Percentiles rank a stretch among this genome's conserved stretches.
These are phyloP conservation scores for Astragalus glycyphyllos DNA, from an alignment of 306 rosid genomes.

Conservation along the genomic window DNA sequence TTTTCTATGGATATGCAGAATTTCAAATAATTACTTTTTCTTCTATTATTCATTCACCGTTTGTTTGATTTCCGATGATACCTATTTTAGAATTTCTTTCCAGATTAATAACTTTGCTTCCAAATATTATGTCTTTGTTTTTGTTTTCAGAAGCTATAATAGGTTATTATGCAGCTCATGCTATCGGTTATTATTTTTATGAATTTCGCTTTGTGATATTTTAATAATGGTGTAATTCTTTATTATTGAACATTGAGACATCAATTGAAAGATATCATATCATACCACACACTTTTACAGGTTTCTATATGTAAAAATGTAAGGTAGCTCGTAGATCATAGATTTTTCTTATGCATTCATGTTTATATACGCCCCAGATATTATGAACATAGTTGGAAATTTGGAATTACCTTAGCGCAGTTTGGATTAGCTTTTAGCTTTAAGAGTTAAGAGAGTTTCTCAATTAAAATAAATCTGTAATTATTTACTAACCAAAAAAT, in stretches of 20 bases:
- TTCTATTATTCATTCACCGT: not conserved
- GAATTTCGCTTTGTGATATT: constrained; percentile 1
- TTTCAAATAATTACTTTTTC: not conserved
- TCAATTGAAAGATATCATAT: constrained; percentile 9
- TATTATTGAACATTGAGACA: not conserved
- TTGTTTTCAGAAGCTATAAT: not conserved
- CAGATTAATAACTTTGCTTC: not conserved
- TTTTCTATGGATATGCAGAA: not conserved
- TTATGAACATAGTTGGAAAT: no score
- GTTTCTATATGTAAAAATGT: not conserved
- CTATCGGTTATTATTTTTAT: not conserved
- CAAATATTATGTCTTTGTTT: not conserved
- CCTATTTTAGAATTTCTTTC: not conserved
- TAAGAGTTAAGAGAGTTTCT: no score
- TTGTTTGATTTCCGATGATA: not conserved
- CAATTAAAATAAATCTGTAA: no score
- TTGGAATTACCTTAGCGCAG: no score
- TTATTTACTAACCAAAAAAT: no score
- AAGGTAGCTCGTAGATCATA: no score
- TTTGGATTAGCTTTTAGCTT: no score
- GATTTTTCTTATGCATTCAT: no score
- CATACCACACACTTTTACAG: not conserved
- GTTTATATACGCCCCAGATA: no score
- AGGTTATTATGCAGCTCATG: not conserved
- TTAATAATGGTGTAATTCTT: not conserved